Conservation (phyloP, 768 basidiomycete genomes). For the Mycena sanguinolenta region DNA sequence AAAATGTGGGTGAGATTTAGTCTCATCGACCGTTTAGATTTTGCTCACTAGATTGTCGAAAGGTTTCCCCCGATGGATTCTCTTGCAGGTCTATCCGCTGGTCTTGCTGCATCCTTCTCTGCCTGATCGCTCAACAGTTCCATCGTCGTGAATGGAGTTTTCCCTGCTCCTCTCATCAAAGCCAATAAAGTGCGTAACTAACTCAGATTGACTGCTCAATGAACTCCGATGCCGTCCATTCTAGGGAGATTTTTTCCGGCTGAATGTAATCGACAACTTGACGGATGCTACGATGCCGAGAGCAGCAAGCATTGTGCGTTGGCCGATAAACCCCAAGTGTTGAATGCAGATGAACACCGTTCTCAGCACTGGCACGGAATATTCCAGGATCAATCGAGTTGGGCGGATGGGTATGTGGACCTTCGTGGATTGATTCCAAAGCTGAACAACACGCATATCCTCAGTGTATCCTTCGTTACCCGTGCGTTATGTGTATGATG, state of each 20-base stretch:
- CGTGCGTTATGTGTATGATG: neutral
- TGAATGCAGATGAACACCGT: neutral
- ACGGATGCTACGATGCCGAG: slow-evolving; percentile 16
- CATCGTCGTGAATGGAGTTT: slow-evolving; percentile 4
- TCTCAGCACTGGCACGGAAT: slow-evolving; percentile 14
- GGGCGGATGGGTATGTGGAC: slow-evolving; percentile 1
- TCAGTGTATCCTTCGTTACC: slow-evolving; percentile 13
- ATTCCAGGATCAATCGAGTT: neutral
- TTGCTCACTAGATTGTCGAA: neutral
- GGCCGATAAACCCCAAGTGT: neutral
- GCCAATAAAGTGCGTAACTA: slow-evolving; percentile 1
- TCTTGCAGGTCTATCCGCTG: neutral
- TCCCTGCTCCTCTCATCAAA: slow-evolving; percentile 12
- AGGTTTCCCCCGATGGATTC: slow-evolving; percentile 5
- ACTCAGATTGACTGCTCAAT: no score
- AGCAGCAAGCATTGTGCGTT: neutral
- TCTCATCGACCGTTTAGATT: neutral
- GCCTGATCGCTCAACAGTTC: neutral
- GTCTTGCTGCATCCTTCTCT: no score
- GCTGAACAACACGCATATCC: neutral
- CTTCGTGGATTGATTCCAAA: neutral
- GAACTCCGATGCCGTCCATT: no score
- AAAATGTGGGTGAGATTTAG: neutral
- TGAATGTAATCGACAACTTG: slow-evolving; percentile 13
- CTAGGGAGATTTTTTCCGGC: slow-evolving; percentile 1